A percentile compares a stretch with the other conserved stretches of the same genome.
phyloP scores from a whole-genome alignment of 1,139 yeast species.

The Yamadazyma dushanensis region DNA sequence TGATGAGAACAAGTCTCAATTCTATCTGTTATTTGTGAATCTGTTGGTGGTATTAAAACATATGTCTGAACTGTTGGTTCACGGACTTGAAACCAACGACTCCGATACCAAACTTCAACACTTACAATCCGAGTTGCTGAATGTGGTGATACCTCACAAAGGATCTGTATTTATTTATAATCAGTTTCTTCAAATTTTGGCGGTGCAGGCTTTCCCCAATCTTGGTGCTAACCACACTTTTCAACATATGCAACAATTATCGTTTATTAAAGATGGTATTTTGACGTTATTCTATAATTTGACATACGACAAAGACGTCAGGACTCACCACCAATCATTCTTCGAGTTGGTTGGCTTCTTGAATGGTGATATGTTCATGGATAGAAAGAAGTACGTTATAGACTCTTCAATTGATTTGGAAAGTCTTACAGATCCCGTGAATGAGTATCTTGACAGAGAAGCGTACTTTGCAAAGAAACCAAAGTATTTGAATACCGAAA shows the following conservation, averaged over 20 bases:
- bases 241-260: constrained; percentile 11
- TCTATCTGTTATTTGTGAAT: constrained; percentile 10
- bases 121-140: constrained; percentile 5
- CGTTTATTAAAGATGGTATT: constrained; percentile 20
- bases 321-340: constrained; percentile 16
- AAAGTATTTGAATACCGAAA: neutral
- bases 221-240: constrained; percentile 6
- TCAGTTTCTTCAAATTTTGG: constrained; percentile 14
- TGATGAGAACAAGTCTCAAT: constrained; percentile 14
- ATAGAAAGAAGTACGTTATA: constrained; percentile 16
- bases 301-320: constrained; percentile 14
- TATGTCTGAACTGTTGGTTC: constrained; percentile 12
- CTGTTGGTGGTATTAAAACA: constrained; percentile 11
- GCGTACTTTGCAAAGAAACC: constrained; percentile 6
- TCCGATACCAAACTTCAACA: constrained; percentile 2
- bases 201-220: constrained; percentile 10
- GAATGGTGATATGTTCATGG: constrained; percentile 19
- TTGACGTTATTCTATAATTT: constrained; percentile 20
- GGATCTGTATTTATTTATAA: constrained; percentile 13
- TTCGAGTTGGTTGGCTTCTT: constrained; percentile 27
- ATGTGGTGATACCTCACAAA: constrained; percentile 13
- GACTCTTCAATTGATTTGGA: constrained; percentile 20
- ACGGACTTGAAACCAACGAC: neutral
- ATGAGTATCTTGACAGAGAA: constrained; percentile 11
- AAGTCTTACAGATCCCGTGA: constrained; percentile 17